Percentiles rank a stretch among this genome's conserved stretches.
These are phyloP conservation scores for Plantago coronopus DNA, from an alignment of 305 asterid genomes.

Conservation along the genomic window DNA sequence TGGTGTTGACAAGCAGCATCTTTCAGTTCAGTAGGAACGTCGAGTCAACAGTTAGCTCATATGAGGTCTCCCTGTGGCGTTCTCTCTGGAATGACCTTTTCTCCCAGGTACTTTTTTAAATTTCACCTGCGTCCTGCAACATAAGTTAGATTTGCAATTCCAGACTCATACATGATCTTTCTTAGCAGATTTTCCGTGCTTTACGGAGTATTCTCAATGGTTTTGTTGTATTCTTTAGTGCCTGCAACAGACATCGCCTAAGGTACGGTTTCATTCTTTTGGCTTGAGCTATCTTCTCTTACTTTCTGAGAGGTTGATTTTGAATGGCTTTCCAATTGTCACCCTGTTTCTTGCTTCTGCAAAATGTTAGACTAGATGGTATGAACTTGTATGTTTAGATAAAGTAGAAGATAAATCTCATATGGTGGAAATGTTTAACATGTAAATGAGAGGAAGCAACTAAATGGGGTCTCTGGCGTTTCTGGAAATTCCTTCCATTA, in stretches of 20 bases:
- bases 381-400: background rate
- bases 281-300: background rate
- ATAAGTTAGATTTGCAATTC: slow-evolving; percentile 17
- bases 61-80: slow-evolving; percentile 76
- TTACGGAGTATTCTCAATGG: slow-evolving; percentile 88
- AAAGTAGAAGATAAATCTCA: background rate
- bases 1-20: slow-evolving; percentile 55
- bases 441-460: slow-evolving; percentile 1
- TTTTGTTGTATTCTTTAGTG: slow-evolving; percentile 70
- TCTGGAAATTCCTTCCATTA: background rate
- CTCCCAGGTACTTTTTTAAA: slow-evolving; percentile 60
- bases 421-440: background rate
- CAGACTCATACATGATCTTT: slow-evolving; percentile 15
- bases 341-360: background rate
- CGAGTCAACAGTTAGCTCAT: slow-evolving; percentile 66
- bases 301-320: background rate
- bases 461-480: background rate
- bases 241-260: slow-evolving; percentile 88
- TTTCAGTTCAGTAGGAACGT: slow-evolving; percentile 57
- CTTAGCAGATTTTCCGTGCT: slow-evolving; percentile 74
- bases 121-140: slow-evolving; percentile 5
- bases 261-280: slow-evolving; percentile 43
- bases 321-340: background rate
- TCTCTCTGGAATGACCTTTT: slow-evolving; percentile 95
- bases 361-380: background rate